phyloP scores from a whole-genome alignment of 805 yeast species.

The Suhomyces vadensis region DNA sequence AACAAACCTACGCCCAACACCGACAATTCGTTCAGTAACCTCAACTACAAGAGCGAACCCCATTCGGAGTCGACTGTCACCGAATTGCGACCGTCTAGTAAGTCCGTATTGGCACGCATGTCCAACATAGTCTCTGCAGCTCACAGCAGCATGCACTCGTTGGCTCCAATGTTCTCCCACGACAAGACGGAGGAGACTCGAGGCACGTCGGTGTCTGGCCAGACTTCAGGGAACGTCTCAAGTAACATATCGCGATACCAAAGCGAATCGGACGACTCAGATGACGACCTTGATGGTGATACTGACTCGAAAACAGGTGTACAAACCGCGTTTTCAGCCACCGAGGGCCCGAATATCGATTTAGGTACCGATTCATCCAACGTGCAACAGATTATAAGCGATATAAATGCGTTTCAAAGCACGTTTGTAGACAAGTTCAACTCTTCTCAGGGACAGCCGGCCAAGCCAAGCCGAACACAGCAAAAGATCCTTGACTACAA shows the following conservation, averaged over 20 bases:
- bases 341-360: constrained; percentile 5
- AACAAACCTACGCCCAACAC: constrained; percentile 13
- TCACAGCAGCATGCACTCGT: constrained; percentile 18
- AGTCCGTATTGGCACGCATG: constrained; percentile 1
- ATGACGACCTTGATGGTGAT: not conserved
- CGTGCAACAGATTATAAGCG: constrained; percentile 21
- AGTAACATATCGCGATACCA: constrained; percentile 16
- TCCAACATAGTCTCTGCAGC: constrained; percentile 15
- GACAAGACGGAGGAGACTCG: not conserved
- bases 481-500: constrained; percentile 37
- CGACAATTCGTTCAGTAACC: constrained; percentile 20
- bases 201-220: not conserved
- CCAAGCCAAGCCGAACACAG: constrained; percentile 31
- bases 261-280: constrained; percentile 21
- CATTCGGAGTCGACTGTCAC: not conserved
- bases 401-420: constrained; percentile 32
- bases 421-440: constrained; percentile 28
- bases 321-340: not conserved
- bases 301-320: constrained; percentile 3
- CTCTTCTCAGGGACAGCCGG: constrained; percentile 9
- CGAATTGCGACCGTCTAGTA: not conserved
- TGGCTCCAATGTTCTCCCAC: constrained; percentile 14
- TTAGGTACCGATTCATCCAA: constrained; percentile 5
- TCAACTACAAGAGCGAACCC: not conserved
- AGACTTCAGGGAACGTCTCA: not conserved